Base-by-base conservation (phyloP, 192 early-diverging fungal genomes). In the Rhizophagus sp. region DNA sequence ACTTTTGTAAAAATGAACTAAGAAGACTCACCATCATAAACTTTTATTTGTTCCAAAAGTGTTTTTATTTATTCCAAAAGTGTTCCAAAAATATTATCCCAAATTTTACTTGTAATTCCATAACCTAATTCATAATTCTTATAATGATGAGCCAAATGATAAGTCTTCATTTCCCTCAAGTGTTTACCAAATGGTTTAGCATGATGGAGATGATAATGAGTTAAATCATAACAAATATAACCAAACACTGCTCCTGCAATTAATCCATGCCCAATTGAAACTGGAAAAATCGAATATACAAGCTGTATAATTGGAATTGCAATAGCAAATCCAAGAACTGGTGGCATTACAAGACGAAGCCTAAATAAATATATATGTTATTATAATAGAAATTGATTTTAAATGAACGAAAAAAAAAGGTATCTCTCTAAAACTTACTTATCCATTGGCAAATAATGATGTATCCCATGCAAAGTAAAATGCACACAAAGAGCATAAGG, bases 371-470 rank as follows among this genome's bases (percentile, higher is more conserved):
- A 68, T 1, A 72, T 15, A 49, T 44, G 50, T 72, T 49, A 11
- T 49, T 15, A 25, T 15, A 44, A 12, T 22, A 63, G 36, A 22
- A n/a, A 13, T 30, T 30, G 17, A 17, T 52, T 17, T 52, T 52
- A 17, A 30, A 30, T 30, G n/a, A n/a, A n/a, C n/a, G n/a, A n/a
- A n/a, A n/a, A n/a, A n/a, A 30, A 30, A 30, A 30, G 30, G 30
- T 30, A 30, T 30, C 30, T 1, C 30, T 36, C 34, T 36, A 4
- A 57, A 15, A 69, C 83, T 80, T 87, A 94, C 90, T 88, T 93
- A 82, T 99, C 96, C 96, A 97, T 97, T 12, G 97, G 97, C 36
- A 99, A 83, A 84, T 93, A 97, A 82, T 99, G 96, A 85, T 99
- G 97, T 47, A 99, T 94, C 25, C 97, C 97, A 83, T 99, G 97